These are phyloP conservation scores for Arabidopsis suecica DNA, from an alignment of 345 rosid species.

Conservation along the genomic window DNA sequence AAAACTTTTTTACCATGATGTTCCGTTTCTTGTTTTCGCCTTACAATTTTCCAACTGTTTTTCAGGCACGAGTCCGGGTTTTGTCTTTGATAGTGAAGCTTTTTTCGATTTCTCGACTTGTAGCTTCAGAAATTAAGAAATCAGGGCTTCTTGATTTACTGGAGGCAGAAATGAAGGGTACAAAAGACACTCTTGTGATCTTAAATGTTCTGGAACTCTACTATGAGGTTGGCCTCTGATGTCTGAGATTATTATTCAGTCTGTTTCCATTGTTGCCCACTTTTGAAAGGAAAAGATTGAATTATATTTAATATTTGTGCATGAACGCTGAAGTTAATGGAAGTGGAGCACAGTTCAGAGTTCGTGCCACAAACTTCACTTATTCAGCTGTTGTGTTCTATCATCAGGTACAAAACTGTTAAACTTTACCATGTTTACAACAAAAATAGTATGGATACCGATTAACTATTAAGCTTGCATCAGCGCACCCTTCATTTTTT, in stretches of 20 bases:
- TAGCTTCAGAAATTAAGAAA: conserved; percentile 68
- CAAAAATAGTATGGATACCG: conserved; percentile 7
- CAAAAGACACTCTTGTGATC: conserved; percentile 68
- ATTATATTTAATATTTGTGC: conserved; percentile 20
- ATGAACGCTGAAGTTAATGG: conserved; percentile 62
- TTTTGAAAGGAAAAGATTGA: conserved; percentile 21
- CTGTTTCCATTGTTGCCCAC: conserved; percentile 1
- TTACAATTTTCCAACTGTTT: conserved; percentile 28
- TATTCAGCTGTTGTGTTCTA: conserved; percentile 67
- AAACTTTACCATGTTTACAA: neutral
- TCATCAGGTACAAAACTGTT: conserved; percentile 62
- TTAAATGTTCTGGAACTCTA: conserved; percentile 81
- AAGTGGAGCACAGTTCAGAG: conserved; percentile 73
- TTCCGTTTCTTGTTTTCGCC: conserved; percentile 10
- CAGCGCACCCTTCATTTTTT: conserved; percentile 23
- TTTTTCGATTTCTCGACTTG: conserved; percentile 70
- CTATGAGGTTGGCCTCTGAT: conserved; percentile 68
- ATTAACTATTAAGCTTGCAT: conserved; percentile 4
- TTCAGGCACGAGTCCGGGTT: conserved; percentile 84
- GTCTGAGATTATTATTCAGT: neutral
- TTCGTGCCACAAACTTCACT: conserved; percentile 72
- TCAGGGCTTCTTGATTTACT: conserved; percentile 72
- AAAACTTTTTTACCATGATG: neutral
- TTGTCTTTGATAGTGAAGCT: conserved; percentile 87
- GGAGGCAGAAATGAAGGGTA: conserved; percentile 70